These are phyloP conservation scores for Globisporangium uncinulatum DNA, from an alignment of 352 stramenopile species.

Conservation along the genomic window DNA sequence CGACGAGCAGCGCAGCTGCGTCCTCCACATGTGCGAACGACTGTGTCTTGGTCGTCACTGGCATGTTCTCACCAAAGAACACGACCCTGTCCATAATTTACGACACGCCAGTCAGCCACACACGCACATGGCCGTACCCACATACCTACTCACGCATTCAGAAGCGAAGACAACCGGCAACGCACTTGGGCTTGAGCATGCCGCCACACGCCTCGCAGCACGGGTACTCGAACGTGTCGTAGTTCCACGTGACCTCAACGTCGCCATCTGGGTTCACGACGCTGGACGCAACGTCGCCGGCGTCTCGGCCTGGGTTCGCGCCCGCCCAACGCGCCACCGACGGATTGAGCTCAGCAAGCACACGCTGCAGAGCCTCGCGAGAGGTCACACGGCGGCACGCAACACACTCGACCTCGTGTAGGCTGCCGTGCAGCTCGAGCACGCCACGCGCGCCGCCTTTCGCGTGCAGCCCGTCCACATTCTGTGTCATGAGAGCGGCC, in stretches of 20 bases:
- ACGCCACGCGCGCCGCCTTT: constrained; percentile 87
- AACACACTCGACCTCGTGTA: constrained; percentile 85
- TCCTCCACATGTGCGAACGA: constrained; percentile 68
- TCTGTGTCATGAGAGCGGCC: constrained; percentile 92
- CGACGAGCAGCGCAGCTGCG: constrained; percentile 87
- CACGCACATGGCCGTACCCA: not conserved
- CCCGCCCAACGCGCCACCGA: constrained; percentile 36
- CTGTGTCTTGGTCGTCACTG: constrained; percentile 58
- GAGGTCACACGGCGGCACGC: constrained; percentile 59
- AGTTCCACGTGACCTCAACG: constrained; percentile 84
- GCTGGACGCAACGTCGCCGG: constrained; percentile 67
- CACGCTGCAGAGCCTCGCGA: constrained; percentile 84
- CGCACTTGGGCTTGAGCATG: constrained; percentile 71
- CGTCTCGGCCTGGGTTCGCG: constrained; percentile 24
- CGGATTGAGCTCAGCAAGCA: constrained; percentile 80
- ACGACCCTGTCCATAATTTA: constrained; percentile 91
- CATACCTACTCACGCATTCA: not conserved
- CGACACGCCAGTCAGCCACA: no score
- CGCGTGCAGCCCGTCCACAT: constrained; percentile 95
- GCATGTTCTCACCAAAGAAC: constrained; percentile 97
- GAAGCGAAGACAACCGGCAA: constrained; percentile 8
- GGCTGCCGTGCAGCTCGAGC: constrained; percentile 93
- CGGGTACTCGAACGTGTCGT: constrained; percentile 78
- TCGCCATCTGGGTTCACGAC: constrained; percentile 93
- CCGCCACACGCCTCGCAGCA: constrained; percentile 70